Conservation (phyloP, 2,329 filamentous ascomycete genomes). For the Penicillium italicum region DNA sequence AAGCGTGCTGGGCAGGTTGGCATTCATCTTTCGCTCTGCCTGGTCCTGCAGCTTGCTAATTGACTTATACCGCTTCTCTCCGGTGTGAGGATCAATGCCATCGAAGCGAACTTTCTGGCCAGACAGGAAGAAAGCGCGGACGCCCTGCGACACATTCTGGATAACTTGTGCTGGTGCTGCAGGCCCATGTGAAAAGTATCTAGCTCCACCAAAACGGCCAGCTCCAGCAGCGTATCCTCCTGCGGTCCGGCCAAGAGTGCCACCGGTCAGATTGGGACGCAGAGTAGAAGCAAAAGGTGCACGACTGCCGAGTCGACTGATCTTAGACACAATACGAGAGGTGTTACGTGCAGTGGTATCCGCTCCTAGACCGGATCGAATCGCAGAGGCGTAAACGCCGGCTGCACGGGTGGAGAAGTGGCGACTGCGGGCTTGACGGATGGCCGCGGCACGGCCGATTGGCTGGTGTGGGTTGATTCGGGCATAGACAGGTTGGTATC, state of each 20-base stretch:
- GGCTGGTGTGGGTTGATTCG: slow-evolving; percentile 55
- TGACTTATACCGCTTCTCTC: slow-evolving; percentile 73
- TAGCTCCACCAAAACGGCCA: slow-evolving; percentile 65
- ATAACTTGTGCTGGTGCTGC: slow-evolving; percentile 84
- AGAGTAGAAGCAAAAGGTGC: slow-evolving; percentile 85
- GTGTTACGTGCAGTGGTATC: slow-evolving; percentile 54
- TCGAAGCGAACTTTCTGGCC: slow-evolving; percentile 87
- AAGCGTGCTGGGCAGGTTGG: slow-evolving; percentile 51
- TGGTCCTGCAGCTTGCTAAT: slow-evolving; percentile 74
- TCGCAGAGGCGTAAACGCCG: slow-evolving; percentile 50
- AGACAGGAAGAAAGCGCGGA: slow-evolving; percentile 87
- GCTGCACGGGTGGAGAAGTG: slow-evolving; percentile 58
- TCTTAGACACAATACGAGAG: slow-evolving; percentile 54
- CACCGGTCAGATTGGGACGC: slow-evolving; percentile 87
- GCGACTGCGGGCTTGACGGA: slow-evolving; percentile 62
- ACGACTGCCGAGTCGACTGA: slow-evolving; percentile 65
- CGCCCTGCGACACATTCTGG: slow-evolving; percentile 89
- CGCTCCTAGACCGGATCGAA: slow-evolving; percentile 42
- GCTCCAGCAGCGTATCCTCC: slow-evolving; percentile 80
- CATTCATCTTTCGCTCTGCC: slow-evolving; percentile 63
- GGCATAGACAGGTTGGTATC: slow-evolving; percentile 59
- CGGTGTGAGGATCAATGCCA: slow-evolving; percentile 63
- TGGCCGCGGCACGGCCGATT: slow-evolving; percentile 58
- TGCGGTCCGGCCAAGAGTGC: slow-evolving; percentile 75
- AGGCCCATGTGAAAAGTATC: slow-evolving; percentile 88